A percentile compares a stretch with the other conserved stretches of the same genome.
Evolutionary conservation across 2,329 filamentous ascomycete genomes (phyloP).

Genomic region (Chaetomium globosum): DNA sequence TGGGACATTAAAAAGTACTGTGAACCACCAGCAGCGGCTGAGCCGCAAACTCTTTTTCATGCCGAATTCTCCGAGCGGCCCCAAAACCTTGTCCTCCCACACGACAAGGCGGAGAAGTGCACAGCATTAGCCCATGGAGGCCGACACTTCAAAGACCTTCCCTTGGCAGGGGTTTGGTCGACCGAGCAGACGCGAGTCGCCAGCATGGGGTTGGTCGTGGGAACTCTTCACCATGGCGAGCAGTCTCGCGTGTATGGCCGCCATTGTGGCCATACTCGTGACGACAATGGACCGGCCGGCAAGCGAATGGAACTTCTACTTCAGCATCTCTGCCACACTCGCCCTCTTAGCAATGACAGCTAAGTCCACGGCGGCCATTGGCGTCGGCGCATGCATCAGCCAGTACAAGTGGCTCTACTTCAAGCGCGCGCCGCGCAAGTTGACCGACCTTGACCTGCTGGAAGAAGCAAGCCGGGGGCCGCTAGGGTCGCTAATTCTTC

Average conservation of each 20-base stretch:
- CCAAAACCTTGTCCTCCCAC: background rate
- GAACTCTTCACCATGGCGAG: conserved; percentile 20
- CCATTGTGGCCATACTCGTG: conserved; percentile 26
- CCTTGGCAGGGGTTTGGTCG: background rate
- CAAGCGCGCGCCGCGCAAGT: background rate
- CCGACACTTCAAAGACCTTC: background rate
- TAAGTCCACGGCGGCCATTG: conserved; percentile 22
- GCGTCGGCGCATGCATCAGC: conserved; percentile 27
- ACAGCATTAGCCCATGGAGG: background rate
- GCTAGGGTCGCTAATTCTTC: conserved; percentile 21
- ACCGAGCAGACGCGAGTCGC: background rate
- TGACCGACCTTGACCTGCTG: conserved; percentile 31
- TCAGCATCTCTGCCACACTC: conserved; percentile 30
- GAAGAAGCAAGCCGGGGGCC: conserved; percentile 33
- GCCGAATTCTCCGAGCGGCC: background rate
- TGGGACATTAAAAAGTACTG: background rate
- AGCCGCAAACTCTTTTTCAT: background rate
- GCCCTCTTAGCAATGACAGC: conserved; percentile 27
- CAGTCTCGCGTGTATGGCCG: conserved; percentile 19
- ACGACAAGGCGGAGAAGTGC: background rate
- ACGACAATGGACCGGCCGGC: conserved; percentile 22
- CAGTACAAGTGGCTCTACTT: conserved; percentile 35
- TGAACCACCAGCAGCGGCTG: background rate
- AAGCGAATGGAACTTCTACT: conserved; percentile 25
- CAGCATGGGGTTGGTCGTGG: conserved; percentile 16